Conservation (phyloP, 2,329 filamentous ascomycete genomes). For the Diplodia corticola region DNA sequence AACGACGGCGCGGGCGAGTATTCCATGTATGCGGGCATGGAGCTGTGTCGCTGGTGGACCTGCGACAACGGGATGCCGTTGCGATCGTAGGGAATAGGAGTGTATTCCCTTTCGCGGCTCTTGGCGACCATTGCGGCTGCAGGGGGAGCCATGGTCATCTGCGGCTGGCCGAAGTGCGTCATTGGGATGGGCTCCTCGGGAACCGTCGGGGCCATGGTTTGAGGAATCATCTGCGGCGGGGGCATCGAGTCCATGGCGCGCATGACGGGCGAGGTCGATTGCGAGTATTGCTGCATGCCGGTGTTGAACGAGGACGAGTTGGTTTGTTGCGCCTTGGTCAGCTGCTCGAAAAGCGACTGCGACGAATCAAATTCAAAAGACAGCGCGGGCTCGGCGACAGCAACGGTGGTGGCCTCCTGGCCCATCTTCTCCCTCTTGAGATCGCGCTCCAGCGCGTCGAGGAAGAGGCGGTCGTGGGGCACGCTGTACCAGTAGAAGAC, state of each 20-base stretch:
- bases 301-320: conserved; percentile 96
- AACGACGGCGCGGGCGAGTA: conserved; percentile 98
- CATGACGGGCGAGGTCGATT: conserved; percentile 85
- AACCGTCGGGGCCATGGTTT: conserved; percentile 51
- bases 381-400: conserved; percentile 92
- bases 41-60: conserved; percentile 87
- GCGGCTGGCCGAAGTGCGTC: conserved; percentile 67
- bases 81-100: conserved; percentile 78
- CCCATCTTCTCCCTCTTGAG: conserved; percentile 99
- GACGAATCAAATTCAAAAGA: conserved; percentile 99
- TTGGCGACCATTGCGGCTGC: conserved; percentile 75
- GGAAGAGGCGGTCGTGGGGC: conserved; percentile 93
- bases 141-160: conserved; percentile 71
- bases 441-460: conserved; percentile 95
- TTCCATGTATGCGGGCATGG: conserved; percentile 98
- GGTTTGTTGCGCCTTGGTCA: conserved; percentile 98
- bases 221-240: conserved; percentile 78
- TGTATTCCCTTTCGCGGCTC: conserved; percentile 79
- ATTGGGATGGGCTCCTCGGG: conserved; percentile 63
- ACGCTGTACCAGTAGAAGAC: conserved; percentile 99
- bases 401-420: conserved; percentile 94
- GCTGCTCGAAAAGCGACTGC: conserved; percentile 97
- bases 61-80: conserved; percentile 83
- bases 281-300: conserved; percentile 68
- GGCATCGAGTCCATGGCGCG: conserved; percentile 93